Evolutionary conservation across 139 green algal species (phyloP), one percentile per base, ranked within the genome.

Genomic region (Coccomyxa sp.): DNA sequence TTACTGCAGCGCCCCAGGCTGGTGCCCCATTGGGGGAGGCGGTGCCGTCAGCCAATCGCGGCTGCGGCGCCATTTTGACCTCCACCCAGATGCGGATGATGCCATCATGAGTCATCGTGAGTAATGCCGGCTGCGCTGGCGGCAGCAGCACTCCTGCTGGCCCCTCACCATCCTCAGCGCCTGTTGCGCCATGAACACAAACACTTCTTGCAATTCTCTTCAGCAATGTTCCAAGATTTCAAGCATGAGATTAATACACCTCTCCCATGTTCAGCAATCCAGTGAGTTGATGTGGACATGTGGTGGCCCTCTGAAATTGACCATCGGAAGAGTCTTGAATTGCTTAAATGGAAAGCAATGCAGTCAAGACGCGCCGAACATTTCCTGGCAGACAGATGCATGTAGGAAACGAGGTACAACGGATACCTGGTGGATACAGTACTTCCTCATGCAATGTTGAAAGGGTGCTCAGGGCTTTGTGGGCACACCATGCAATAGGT

Each of bases 11-110:
- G 63, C 63, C 21, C 18, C 63, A 71, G 63, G 58, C 57, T 28
- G 59, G 85, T 67, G 45, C 76, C n/a, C 60, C 67, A 28, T 79
- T 45, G 30, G 75, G 13, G 79, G 45, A 75, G 76, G 10, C 51
- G 57, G 82, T 79, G 28, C 83, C 81, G 71, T 81, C 23, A 58
- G 75, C 75, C 51, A 58, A 16, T 1, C 23, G 74, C 14, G 27
- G 16, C 51, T 57, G 27, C 30, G 71, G 81, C 58, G 66, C 79
- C 25, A 84, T 25, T 0, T 81, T 83, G 38, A 94, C 91, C 80
- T 93, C 91, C 18, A 94, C 90, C 85, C 88, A 94, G 16, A 94
- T 88, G 17, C 91, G 88, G 23, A 94, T 88, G 25, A 88, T 82
- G 67, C 90, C 85, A 79, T 93, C 91, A 0, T 81, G 82, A 13